phyloP scores from a whole-genome alignment of 805 yeast species.

The Myxozyma monticola region DNA sequence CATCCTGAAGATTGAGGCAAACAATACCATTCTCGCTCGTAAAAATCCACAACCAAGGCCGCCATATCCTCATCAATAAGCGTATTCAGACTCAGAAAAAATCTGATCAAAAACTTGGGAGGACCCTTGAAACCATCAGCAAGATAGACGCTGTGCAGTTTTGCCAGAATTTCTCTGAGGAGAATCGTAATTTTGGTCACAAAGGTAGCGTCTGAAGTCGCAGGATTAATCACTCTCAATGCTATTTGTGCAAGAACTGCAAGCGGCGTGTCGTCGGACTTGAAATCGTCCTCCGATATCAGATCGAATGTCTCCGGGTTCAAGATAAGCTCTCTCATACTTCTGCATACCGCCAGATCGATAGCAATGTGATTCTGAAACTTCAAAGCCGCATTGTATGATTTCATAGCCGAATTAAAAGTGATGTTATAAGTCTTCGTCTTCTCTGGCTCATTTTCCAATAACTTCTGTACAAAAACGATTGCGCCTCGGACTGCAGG shows the following conservation, averaged over 20 bases:
- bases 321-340: conserved; percentile 45
- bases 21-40: conserved; percentile 53
- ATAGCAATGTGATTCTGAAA: conserved; percentile 43
- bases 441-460: conserved; percentile 35
- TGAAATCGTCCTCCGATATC: conserved; percentile 39
- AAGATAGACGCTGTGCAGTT: conserved; percentile 40
- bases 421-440: conserved; percentile 36
- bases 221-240: not conserved
- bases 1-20: conserved; percentile 54
- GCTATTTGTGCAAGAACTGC: conserved; percentile 37
- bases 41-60: conserved; percentile 50
- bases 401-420: conserved; percentile 39
- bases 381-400: conserved; percentile 39
- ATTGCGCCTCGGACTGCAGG: conserved; percentile 44
- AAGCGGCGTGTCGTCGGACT: conserved; percentile 43
- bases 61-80: conserved; percentile 44
- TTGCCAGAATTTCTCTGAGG: conserved; percentile 34
- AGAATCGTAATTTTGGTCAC: conserved; percentile 30
- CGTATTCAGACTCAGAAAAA: conserved; percentile 44
- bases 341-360: conserved; percentile 45
- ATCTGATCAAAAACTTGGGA: conserved; percentile 44
- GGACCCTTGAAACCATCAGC: conserved; percentile 46
- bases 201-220: not conserved
- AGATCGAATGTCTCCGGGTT: conserved; percentile 35
- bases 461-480: conserved; percentile 35